A percentile compares a stretch with the other conserved stretches of the same genome.
Conservation (phyloP, 2,329 filamentous ascomycete genomes). For the Botrytis elliptica region DNA sequence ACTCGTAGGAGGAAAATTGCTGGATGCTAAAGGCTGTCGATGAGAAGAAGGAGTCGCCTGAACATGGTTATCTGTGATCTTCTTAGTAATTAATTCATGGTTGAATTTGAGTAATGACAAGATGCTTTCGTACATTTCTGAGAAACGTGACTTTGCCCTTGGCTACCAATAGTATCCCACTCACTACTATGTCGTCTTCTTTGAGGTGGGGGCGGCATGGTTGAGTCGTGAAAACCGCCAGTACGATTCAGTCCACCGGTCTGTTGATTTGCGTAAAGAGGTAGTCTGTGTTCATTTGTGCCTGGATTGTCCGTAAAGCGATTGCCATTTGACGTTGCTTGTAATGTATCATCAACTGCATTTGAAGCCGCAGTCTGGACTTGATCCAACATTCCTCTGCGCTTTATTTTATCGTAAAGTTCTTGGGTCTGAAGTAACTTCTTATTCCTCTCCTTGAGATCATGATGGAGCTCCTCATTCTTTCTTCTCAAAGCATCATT, state of each 20-base stretch:
- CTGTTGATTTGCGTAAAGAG: constrained; percentile 28
- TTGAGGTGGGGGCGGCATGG: constrained; percentile 21
- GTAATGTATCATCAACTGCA: constrained; percentile 46
- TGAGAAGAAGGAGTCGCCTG: constrained; percentile 38
- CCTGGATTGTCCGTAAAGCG: constrained; percentile 32
- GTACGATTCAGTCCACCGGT: not conserved
- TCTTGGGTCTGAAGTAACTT: constrained; percentile 68
- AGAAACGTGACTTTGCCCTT: constrained; percentile 22
- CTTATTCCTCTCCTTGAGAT: constrained; percentile 68
- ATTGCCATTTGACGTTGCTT: constrained; percentile 35
- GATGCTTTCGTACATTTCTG: constrained; percentile 23
- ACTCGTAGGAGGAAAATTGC: constrained; percentile 23
- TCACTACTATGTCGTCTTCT: constrained; percentile 20
- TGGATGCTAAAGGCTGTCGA: constrained; percentile 33
- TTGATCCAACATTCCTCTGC: constrained; percentile 53
- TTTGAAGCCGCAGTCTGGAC: constrained; percentile 55
- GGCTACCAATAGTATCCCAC: constrained; percentile 32
- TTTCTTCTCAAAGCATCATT: constrained; percentile 65
- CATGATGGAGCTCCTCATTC: constrained; percentile 67
- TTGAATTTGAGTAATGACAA: not conserved
- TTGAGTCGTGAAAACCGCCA: constrained; percentile 20
- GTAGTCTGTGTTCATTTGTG: constrained; percentile 24
- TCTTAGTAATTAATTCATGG: not conserved
- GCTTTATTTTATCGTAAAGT: constrained; percentile 60
- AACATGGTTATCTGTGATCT: constrained; percentile 27